phyloP scores from a whole-genome alignment of 2,329 filamentous ascomycete genomes.

The Penicillium capsulatum region DNA sequence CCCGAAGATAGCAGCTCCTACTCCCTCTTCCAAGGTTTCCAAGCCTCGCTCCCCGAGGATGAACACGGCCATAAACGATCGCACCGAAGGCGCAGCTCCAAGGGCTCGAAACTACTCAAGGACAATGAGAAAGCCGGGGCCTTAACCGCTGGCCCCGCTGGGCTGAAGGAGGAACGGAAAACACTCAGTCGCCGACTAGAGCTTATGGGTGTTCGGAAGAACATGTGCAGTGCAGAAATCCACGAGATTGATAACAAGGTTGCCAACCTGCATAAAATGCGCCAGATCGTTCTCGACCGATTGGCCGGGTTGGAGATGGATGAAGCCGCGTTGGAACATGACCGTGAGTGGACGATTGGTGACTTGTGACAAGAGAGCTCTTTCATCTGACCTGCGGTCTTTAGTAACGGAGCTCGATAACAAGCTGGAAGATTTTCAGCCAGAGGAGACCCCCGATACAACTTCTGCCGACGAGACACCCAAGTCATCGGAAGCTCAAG shows the following conservation, averaged over 20 bases:
- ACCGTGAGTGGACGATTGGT: conserved; percentile 55
- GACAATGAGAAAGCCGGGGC: conserved; percentile 55
- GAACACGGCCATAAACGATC: conserved; percentile 59
- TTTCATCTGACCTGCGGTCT: conserved; percentile 4
- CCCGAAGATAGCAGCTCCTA: conserved; percentile 82
- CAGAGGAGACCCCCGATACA: conserved; percentile 44
- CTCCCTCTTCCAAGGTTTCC: conserved; percentile 94
- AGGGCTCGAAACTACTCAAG: conserved; percentile 69
- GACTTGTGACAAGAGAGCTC: background rate
- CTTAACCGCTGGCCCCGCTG: conserved; percentile 62
- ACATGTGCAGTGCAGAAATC: conserved; percentile 96
- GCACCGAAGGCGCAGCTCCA: conserved; percentile 63
- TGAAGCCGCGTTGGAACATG: conserved; percentile 83
- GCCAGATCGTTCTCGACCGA: conserved; percentile 83
- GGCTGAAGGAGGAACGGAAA: conserved; percentile 75
- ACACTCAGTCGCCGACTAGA: conserved; percentile 80
- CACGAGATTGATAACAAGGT: conserved; percentile 96
- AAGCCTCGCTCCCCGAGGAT: conserved; percentile 76
- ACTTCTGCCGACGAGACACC: conserved; percentile 33
- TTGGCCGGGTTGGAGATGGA: conserved; percentile 84
- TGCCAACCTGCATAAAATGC: conserved; percentile 86
- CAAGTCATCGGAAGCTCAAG: conserved; percentile 35
- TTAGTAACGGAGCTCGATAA: conserved; percentile 57
- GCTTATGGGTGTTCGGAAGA: conserved; percentile 87
- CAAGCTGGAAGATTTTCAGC: conserved; percentile 55